A percentile compares a stretch with the other conserved stretches of the same genome.
Conservation (phyloP, 1,284 basidiomycete genomes). For the Gymnopus androsaceus region DNA sequence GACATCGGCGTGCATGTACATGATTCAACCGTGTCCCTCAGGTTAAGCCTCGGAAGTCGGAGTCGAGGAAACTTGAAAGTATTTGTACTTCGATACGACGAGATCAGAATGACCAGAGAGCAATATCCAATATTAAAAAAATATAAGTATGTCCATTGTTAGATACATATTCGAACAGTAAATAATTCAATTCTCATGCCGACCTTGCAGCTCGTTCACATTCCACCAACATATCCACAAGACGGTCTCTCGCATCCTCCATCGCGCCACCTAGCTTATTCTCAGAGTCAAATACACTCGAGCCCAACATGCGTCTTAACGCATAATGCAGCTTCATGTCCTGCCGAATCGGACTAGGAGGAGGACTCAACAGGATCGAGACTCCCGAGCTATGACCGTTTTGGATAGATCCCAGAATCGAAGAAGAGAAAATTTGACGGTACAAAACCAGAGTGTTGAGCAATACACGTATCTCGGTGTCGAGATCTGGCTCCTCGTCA, state of each 20-base stretch:
- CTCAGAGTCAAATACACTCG: constrained; percentile 56
- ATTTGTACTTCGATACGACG: no score
- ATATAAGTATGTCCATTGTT: no score
- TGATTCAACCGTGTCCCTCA: no score
- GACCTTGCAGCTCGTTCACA: constrained; percentile 37
- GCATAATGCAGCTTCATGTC: constrained; percentile 41
- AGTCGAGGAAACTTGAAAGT: no score
- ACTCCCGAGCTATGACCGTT: constrained; percentile 24
- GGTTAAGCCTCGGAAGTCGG: no score
- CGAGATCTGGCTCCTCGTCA: constrained; percentile 31
- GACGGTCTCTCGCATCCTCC: constrained; percentile 69
- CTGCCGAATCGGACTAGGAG: constrained; percentile 52
- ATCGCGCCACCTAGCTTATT: constrained; percentile 36
- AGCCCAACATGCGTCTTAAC: constrained; percentile 56
- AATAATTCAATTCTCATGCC: background rate
- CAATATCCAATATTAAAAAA: no score
- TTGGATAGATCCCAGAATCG: constrained; percentile 26
- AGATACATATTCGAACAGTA: background rate
- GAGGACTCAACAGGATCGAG: constrained; percentile 54
- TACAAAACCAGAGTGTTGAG: constrained; percentile 60
- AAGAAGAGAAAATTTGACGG: constrained; percentile 54
- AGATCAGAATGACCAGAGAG: no score
- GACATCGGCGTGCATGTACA: no score
- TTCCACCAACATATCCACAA: constrained; percentile 66
- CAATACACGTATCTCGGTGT: constrained; percentile 50